Evolutionary conservation across 371 early-diverging fungal species (phyloP).

Genomic region (Zopfochytrium polystomum): DNA sequence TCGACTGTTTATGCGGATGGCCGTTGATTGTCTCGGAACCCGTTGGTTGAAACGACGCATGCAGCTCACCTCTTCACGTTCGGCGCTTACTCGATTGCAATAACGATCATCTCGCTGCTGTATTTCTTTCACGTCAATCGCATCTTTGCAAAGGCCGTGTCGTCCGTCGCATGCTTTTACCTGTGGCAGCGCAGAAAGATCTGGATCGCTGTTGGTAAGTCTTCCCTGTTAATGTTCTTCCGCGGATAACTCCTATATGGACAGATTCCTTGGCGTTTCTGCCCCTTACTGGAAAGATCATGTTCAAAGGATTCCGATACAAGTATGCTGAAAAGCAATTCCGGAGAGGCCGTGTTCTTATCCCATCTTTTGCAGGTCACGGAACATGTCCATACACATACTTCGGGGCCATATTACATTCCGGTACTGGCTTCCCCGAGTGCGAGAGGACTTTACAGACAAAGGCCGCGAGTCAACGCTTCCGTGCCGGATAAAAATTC

Average conservation of each 20-base stretch:
- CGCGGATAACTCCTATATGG: too few relatives aligned
- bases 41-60: too few relatives aligned
- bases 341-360: not conserved
- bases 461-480: too few relatives aligned
- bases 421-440: conserved; percentile 71
- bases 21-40: too few relatives aligned
- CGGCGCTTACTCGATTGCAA: not conserved
- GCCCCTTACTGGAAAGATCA: conserved; percentile 71
- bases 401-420: conserved; percentile 77
- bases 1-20: too few relatives aligned
- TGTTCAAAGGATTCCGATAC: conserved; percentile 77
- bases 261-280: conserved; percentile 75
- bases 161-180: conserved; percentile 64
- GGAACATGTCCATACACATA: conserved; percentile 69
- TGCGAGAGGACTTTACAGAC: conserved; percentile 48
- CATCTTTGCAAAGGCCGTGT: conserved; percentile 60
- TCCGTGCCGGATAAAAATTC: conserved; percentile 64
- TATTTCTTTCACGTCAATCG: conserved; percentile 77
- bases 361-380: conserved; percentile 34
- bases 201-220: conserved; percentile 70
- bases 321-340: too few relatives aligned
- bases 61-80: not conserved
- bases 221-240: not conserved
- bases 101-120: conserved; percentile 66
- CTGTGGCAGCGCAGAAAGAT: conserved; percentile 70